Percentiles rank a stretch among this genome's conserved stretches.
These are phyloP conservation scores for Asterophora parasitica DNA, from an alignment of 768 basidiomycete species.

Conservation along the genomic window DNA sequence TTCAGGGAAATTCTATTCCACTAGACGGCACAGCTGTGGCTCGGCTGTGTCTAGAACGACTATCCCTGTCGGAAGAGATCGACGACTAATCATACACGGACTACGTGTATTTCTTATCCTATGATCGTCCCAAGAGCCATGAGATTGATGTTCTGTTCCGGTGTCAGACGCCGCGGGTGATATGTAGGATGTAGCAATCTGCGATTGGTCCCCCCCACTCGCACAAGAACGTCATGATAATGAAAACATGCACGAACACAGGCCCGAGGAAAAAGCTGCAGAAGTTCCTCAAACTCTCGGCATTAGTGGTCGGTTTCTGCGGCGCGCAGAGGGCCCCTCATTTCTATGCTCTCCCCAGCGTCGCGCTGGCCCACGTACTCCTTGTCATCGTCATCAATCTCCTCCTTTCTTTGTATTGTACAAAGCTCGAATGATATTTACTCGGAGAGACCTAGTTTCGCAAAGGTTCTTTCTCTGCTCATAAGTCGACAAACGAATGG, in stretches of 20 bases:
- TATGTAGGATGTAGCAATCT: constrained; percentile 76
- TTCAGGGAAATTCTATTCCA: constrained; percentile 83
- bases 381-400: constrained; percentile 80
- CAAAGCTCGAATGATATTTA: no score
- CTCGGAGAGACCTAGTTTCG: no score
- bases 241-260: constrained; percentile 90
- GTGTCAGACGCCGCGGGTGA: background rate
- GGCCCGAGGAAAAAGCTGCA: constrained; percentile 81
- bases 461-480: no score
- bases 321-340: constrained; percentile 42
- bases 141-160: constrained; percentile 78
- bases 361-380: constrained; percentile 38
- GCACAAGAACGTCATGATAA: constrained; percentile 88
- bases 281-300: constrained; percentile 76
- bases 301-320: constrained; percentile 20
- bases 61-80: constrained; percentile 53
- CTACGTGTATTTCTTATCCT: constrained; percentile 33
- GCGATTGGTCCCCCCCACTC: constrained; percentile 98
- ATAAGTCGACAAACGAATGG: no score
- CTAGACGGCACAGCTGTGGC: constrained; percentile 71
- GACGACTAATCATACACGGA: constrained; percentile 42
- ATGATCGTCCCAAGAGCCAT: constrained; percentile 87
- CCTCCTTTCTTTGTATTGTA: constrained; percentile 50
- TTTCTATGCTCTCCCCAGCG: constrained; percentile 43
- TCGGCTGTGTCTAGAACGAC: constrained; percentile 49